Percentiles rank a stretch among this genome's conserved stretches.
These are phyloP conservation scores for Neonectria ditissima DNA, from an alignment of 2,329 filamentous ascomycete genomes.

Conservation along the genomic window DNA sequence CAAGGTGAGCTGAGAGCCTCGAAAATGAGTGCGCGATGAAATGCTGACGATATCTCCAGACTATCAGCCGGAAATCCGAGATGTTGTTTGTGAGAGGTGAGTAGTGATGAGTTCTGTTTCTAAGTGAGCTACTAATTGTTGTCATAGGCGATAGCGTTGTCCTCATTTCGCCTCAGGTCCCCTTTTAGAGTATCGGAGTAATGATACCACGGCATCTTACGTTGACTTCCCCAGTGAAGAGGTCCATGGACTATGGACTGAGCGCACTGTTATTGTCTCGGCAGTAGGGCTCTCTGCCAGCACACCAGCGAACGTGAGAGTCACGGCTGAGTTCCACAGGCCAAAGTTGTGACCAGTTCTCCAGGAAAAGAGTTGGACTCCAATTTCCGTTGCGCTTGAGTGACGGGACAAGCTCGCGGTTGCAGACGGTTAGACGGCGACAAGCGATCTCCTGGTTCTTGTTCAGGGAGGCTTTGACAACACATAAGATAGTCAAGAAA, in stretches of 20 bases:
- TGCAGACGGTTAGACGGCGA: background rate
- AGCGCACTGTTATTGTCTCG: slow-evolving; percentile 5
- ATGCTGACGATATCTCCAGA: slow-evolving; percentile 65
- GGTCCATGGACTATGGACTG: background rate
- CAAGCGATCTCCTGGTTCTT: slow-evolving; percentile 3
- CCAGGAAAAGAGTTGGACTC: background rate
- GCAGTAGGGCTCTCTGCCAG: background rate
- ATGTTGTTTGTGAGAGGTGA: slow-evolving; percentile 98
- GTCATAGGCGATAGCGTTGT: slow-evolving; percentile 76
- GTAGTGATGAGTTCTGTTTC: slow-evolving; percentile 41
- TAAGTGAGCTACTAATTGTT: slow-evolving; percentile 37
- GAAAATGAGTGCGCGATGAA: background rate
- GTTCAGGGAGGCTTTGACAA: background rate
- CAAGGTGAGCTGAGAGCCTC: slow-evolving; percentile 65
- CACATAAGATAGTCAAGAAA: slow-evolving; percentile 6
- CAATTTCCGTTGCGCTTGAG: background rate
- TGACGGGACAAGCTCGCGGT: slow-evolving; percentile 1
- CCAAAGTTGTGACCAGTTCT: background rate
- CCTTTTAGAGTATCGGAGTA: slow-evolving; percentile 48
- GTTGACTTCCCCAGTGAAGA: slow-evolving; percentile 1
- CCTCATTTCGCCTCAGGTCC: slow-evolving; percentile 73
- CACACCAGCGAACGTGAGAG: background rate
- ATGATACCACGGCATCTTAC: slow-evolving; percentile 9
- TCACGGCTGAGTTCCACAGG: slow-evolving; percentile 3
- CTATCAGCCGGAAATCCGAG: slow-evolving; percentile 95